These are phyloP conservation scores for Cladophialophora chaetospira DNA, from an alignment of 2,329 filamentous ascomycete genomes.

Conservation along the genomic window DNA sequence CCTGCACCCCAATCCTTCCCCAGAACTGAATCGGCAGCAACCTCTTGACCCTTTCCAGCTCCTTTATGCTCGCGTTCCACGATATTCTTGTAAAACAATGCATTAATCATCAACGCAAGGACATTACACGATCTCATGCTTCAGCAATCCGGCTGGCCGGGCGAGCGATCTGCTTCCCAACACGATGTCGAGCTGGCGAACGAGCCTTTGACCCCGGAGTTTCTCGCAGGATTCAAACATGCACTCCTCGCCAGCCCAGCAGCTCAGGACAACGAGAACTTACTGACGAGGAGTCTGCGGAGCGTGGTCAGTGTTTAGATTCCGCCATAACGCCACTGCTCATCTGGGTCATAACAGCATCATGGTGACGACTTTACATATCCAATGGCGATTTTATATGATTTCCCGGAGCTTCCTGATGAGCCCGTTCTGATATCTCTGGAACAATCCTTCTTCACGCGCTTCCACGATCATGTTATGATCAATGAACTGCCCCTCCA, in stretches of 20 bases:
- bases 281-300: constrained; percentile 1
- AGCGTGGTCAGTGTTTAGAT: no score
- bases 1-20: no score
- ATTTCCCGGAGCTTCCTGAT: constrained; percentile 7
- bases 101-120: no score
- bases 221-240: constrained; percentile 3
- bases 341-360: not conserved
- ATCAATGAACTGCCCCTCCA: constrained; percentile 4
- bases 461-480: constrained; percentile 1
- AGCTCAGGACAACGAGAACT: not conserved
- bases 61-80: no score
- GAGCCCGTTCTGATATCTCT: not conserved
- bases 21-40: no score
- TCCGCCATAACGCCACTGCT: no score
- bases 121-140: no score
- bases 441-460: not conserved
- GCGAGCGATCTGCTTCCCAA: constrained; percentile 1
- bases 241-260: not conserved
- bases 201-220: not conserved
- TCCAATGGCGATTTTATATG: constrained; percentile 1
- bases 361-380: not conserved
- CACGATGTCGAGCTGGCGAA: constrained; percentile 13
- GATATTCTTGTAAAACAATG: no score
- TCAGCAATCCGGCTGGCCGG: no score
- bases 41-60: no score